phyloP scores from a whole-genome alignment of 257 asterid species.

The Parsonsia alboflavescens region DNA sequence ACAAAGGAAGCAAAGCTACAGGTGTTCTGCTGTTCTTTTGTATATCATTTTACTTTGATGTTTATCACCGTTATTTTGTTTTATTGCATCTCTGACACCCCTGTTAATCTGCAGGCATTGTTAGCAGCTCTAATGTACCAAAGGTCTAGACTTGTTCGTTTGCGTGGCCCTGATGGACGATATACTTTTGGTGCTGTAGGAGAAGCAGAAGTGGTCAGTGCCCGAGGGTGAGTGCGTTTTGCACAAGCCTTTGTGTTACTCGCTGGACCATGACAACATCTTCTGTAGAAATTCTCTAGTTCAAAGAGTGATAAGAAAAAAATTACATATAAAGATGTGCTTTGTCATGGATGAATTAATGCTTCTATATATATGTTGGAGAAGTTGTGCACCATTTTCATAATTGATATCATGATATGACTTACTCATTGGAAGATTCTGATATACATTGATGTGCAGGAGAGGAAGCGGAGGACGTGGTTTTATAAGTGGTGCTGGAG shows the following conservation, averaged over 20 bases:
- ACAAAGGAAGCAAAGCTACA: slow-evolving; percentile 96
- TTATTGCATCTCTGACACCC: neutral
- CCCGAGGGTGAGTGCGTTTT: slow-evolving; percentile 70
- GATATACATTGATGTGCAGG: slow-evolving; percentile 48
- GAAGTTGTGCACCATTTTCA: neutral
- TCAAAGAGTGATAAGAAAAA: neutral
- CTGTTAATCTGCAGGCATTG: slow-evolving; percentile 60
- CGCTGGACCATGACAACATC: neutral
- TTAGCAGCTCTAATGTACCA: slow-evolving; percentile 96
- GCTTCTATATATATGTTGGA: neutral
- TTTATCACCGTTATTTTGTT: neutral
- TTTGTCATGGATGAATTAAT: neutral
- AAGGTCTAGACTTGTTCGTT: slow-evolving; percentile 89
- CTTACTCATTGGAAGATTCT: slow-evolving; percentile 14
- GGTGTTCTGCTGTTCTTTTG: slow-evolving; percentile 33
- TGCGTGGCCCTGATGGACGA: slow-evolving; percentile 81
- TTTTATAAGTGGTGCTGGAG: slow-evolving; percentile 98
- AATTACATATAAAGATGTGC: neutral
- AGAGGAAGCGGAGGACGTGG: slow-evolving; percentile 99
- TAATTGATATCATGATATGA: neutral
- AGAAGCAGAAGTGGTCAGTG: slow-evolving; percentile 96
- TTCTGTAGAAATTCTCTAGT: neutral
- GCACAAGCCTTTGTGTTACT: slow-evolving; percentile 6
- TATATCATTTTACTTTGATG: neutral
- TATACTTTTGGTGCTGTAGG: slow-evolving; percentile 71